Base-by-base conservation (phyloP, 441 rosid species). In the Oxalis stricta region DNA sequence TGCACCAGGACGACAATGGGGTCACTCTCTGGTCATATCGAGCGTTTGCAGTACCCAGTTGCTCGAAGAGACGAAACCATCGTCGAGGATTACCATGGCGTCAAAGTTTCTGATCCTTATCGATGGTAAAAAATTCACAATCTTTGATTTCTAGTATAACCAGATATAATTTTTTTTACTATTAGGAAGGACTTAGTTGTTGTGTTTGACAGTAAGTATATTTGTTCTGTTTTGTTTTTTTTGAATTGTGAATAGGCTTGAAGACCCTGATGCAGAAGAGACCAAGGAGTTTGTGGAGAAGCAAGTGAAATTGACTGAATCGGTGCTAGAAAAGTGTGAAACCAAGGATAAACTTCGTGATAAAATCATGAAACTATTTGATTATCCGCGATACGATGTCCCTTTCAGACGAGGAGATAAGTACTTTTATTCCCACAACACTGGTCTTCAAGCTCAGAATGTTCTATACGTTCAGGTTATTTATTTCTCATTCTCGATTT, bases 191-290 rank as follows among this genome's bases (percentile, higher is more conserved):
- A n/a, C n/a, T n/a, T n/a, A n/a, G n/a, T n/a, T n/a, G n/a, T 40
- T 21, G 28, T 13, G 10, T 41, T 13, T 4, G 18, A 9, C 10
- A 29, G 23, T 56, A 18, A 29, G 41, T 9, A 1, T 3, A 2
- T 33, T 18, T 13, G 10, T 20, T 43, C 10, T 13, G 15, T 24
- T 29, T 33, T 4, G n/a, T 8, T 24, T 28, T 13, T 21, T 8
- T 41, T 35, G 33, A 35, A 33, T 12, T 20, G 20, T 18, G 33
- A 13, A 5, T 48, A 91, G 97, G 97, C 77, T 87, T 17, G 97
- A 92, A 64, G 94, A 87, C 76, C 84, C 92, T 6, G 94, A 92
- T 31, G 75, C 92, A 1, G 83, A 76, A 36, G 92, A 82, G 50
- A 82, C 71, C 23, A 84, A 82, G 46, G 79, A 71, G 14, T 92